Evolutionary conservation across 345 rosid genomes (phyloP).

Genomic region (Euclidium syriacum): DNA sequence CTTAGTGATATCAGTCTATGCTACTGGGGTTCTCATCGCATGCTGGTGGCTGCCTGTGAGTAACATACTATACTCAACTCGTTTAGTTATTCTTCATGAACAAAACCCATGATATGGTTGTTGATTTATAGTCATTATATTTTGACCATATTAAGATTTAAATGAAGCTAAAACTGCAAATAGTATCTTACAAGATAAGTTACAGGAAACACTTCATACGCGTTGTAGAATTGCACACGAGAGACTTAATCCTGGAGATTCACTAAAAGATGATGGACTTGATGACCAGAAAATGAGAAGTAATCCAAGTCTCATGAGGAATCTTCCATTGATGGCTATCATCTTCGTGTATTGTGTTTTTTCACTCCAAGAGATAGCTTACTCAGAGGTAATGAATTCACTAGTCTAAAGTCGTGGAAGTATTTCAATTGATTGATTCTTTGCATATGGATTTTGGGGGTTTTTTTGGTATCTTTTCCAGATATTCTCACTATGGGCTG

Average conservation of each 20-base stretch:
- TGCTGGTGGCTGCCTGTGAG: conserved; percentile 64
- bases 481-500: conserved; percentile 67
- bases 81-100: background rate
- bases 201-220: conserved; percentile 22
- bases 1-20: conserved; percentile 57
- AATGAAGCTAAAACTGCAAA: background rate
- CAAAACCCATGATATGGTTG: no score
- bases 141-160: background rate
- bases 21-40: conserved; percentile 38
- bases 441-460: background rate
- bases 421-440: background rate
- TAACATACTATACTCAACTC: background rate
- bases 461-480: background rate
- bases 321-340: conserved; percentile 56
- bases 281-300: conserved; percentile 15
- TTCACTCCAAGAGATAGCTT: conserved; percentile 65
- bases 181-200: background rate
- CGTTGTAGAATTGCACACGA: background rate
- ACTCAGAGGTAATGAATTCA: conserved; percentile 42
- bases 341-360: conserved; percentile 56
- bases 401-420: background rate
- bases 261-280: background rate
- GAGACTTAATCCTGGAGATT: background rate
- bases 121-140: no score
- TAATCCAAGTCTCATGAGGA: conserved; percentile 39